These are phyloP conservation scores for Clavispora fructus DNA, from an alignment of 805 yeast genomes.

Conservation along the genomic window DNA sequence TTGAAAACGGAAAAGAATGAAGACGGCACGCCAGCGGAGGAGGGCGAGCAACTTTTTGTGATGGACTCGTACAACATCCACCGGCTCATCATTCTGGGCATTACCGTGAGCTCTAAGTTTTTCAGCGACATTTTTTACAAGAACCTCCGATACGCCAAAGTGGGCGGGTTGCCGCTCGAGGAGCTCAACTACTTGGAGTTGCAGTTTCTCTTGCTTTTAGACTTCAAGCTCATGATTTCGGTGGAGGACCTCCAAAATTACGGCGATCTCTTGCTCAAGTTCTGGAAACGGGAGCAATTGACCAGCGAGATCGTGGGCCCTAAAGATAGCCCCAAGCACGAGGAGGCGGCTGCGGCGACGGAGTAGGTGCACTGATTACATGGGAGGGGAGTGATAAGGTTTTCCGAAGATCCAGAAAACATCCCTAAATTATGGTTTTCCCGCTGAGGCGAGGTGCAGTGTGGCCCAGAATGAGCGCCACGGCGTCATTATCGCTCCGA, in stretches of 20 bases:
- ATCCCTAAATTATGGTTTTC: too few relatives aligned
- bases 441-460: too few relatives aligned
- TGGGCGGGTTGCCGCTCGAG: constrained; percentile 90
- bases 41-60: constrained; percentile 65
- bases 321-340: background rate
- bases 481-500: too few relatives aligned
- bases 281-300: constrained; percentile 71
- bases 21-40: constrained; percentile 15
- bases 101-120: constrained; percentile 92
- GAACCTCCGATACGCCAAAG: constrained; percentile 89
- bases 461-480: too few relatives aligned
- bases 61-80: constrained; percentile 97
- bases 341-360: background rate
- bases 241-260: constrained; percentile 88
- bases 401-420: too few relatives aligned
- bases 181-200: constrained; percentile 90
- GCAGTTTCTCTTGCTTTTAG: constrained; percentile 78
- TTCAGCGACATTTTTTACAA: constrained; percentile 93
- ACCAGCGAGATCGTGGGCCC: constrained; percentile 29
- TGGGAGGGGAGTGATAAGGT: too few relatives aligned
- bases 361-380: too few relatives aligned
- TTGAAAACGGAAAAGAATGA: constrained; percentile 25
- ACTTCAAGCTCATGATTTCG: constrained; percentile 81
- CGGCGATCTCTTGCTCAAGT: constrained; percentile 78
- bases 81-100: constrained; percentile 86